Conservation (phyloP, 306 rosid genomes). For the Clitoria ternatea region DNA sequence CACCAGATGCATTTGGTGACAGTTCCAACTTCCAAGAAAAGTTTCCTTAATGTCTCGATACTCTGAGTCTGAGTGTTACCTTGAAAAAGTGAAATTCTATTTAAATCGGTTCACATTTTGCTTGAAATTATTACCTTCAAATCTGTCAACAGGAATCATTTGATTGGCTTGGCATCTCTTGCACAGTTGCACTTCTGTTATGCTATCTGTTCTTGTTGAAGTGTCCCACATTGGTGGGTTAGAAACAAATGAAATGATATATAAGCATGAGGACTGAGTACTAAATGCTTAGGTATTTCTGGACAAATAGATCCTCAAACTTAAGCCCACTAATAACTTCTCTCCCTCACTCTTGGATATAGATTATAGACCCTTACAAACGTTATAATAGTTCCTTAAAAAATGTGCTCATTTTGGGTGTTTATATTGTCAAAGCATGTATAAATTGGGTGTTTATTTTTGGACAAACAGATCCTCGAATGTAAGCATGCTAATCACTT, state of each 20-base stretch:
- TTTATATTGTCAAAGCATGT: not conserved
- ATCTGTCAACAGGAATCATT: not conserved
- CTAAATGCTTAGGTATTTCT: no score
- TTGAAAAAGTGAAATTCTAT: not conserved
- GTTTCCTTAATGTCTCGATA: not conserved
- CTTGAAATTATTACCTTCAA: not conserved
- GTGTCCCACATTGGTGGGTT: no score
- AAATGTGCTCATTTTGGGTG: not conserved
- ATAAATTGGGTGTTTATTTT: not conserved
- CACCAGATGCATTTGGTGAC: not conserved
- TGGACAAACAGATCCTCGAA: no score
- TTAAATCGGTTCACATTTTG: not conserved
- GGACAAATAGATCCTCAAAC: no score
- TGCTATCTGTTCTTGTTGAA: not conserved
- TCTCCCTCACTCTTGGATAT: no score
- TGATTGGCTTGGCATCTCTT: not conserved
- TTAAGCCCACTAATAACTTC: no score
- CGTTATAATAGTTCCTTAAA: no score
- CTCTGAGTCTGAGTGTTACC: not conserved
- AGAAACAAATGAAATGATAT: no score
- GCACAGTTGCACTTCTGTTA: not conserved
- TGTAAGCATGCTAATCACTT: no score
- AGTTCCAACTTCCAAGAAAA: not conserved
- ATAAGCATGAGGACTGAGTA: no score
- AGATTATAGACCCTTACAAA: no score